phyloP scores from a whole-genome alignment of 345 rosid genomes.

The Aquilaria sinensis region DNA sequence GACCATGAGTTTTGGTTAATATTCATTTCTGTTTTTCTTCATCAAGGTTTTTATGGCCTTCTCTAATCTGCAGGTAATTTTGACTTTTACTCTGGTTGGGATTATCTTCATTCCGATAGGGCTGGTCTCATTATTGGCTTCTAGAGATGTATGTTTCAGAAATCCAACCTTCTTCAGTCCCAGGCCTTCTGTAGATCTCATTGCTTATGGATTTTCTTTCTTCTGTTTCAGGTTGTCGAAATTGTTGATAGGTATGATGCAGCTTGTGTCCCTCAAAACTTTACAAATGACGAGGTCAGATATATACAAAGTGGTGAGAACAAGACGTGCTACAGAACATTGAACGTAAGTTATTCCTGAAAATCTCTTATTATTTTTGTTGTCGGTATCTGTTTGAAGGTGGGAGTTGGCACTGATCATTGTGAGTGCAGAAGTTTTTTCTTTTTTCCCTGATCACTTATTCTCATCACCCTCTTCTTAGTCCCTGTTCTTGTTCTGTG shows the following conservation, averaged over 20 bases:
- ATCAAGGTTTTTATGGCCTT: no score
- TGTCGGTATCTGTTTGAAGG: no score
- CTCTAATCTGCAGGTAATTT: slow-evolving; percentile 56
- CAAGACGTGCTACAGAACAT: slow-evolving; percentile 45
- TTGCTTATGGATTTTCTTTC: slow-evolving; percentile 5
- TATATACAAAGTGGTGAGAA: slow-evolving; percentile 50
- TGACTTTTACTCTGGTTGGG: slow-evolving; percentile 81
- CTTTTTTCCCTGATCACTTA: no score
- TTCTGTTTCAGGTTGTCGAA: slow-evolving; percentile 72
- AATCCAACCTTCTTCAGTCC: background rate
- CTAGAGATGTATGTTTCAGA: slow-evolving; percentile 59
- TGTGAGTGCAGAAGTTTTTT: no score
- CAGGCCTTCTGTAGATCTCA: background rate
- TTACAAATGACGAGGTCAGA: slow-evolving; percentile 43
- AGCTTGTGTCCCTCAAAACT: slow-evolving; percentile 52
- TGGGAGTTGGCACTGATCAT: no score
- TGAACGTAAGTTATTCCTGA: slow-evolving; percentile 41
- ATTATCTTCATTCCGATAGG: slow-evolving; percentile 94
- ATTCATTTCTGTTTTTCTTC: no score
- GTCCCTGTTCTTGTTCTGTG: no score
- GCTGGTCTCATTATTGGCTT: slow-evolving; percentile 81
- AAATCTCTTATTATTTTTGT: no score
- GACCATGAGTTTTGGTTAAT: no score
- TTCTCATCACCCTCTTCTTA: no score
- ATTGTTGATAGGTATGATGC: slow-evolving; percentile 71